Percentiles rank a stretch among this genome's conserved stretches.
Evolutionary conservation across 371 early-diverging fungal species (phyloP).

Genomic region (Mortierella sp.): DNA sequence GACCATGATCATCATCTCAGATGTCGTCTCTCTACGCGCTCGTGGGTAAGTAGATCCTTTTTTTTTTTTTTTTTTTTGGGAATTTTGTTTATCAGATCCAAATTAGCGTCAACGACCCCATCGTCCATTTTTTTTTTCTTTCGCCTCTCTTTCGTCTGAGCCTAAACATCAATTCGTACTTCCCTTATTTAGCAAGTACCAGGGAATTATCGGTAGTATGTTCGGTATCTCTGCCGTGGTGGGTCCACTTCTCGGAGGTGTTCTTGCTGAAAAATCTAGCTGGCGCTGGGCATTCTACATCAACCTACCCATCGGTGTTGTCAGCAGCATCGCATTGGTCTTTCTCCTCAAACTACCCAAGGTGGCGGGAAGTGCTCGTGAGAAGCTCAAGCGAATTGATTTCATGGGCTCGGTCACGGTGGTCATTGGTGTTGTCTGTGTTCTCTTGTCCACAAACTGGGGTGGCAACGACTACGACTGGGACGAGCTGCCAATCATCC

Average conservation of each 20-base stretch:
- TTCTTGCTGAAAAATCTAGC: conserved; percentile 57
- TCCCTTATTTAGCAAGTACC: conserved; percentile 49
- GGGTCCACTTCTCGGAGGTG: conserved; percentile 64
- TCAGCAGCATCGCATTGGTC: conserved; percentile 57
- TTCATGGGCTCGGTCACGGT: conserved; percentile 63
- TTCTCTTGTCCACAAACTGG: conserved; percentile 59
- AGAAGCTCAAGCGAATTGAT: conserved; percentile 67
- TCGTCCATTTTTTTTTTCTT: too few species aligned
- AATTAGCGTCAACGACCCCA: too few species aligned
- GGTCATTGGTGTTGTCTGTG: conserved; percentile 58
- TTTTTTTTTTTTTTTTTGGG: not conserved
- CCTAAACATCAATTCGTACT: too few species aligned
- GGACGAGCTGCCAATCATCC: conserved; percentile 71
- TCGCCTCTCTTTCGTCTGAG: too few species aligned
- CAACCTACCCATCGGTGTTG: conserved; percentile 68
- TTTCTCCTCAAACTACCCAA: conserved; percentile 57
- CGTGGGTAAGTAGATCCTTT: conserved; percentile 27
- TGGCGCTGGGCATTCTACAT: conserved; percentile 69
- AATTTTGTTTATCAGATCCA: too few species aligned
- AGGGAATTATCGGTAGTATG: conserved; percentile 58
- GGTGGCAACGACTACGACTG: conserved; percentile 62
- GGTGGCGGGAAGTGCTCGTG: conserved; percentile 23
- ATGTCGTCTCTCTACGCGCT: conserved; percentile 57
- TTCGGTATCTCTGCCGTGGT: conserved; percentile 58
- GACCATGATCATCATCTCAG: conserved; percentile 77